Conservation (phyloP, 139 green algal species). For the Ostreobium quekettii region DNA sequence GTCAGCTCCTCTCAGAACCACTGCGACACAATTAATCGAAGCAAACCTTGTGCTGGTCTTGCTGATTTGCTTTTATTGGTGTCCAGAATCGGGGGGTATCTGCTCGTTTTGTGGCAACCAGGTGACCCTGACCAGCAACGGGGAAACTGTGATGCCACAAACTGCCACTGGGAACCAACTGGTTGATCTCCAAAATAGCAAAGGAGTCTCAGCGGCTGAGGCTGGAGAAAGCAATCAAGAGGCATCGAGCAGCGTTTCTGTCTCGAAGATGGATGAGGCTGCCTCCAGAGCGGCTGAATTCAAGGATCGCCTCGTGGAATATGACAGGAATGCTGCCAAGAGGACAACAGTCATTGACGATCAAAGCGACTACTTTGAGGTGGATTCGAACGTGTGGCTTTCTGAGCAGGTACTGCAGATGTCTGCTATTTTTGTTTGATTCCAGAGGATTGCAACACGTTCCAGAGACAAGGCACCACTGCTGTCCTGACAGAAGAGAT, state of each 20-base stretch:
- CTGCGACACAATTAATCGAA: no score
- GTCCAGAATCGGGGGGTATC: conserved; percentile 41
- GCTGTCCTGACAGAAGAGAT: no score
- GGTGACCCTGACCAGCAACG: conserved; percentile 42
- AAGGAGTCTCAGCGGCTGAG: not conserved
- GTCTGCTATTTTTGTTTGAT: no score
- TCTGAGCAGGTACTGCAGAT: conserved; percentile 47
- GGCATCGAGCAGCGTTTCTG: not conserved
- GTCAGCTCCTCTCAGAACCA: no score
- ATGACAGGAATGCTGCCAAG: conserved; percentile 66
- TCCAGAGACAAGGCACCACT: no score
- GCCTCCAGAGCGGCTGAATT: conserved; percentile 22
- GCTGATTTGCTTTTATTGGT: not conserved
- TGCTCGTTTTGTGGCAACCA: conserved; percentile 64
- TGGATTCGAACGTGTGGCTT: conserved; percentile 87
- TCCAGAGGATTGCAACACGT: no score
- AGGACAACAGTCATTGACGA: conserved; percentile 87
- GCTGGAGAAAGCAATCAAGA: not conserved
- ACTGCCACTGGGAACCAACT: no score
- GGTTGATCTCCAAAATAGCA: no score
- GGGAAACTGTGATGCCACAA: no score
- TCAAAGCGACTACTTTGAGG: conserved; percentile 89
- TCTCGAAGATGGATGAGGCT: not conserved
- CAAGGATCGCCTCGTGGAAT: conserved; percentile 59
- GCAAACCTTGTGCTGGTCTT: conserved; percentile 7